Evolutionary conservation across 345 rosid genomes (phyloP).

Genomic region (Trapa incisa): DNA sequence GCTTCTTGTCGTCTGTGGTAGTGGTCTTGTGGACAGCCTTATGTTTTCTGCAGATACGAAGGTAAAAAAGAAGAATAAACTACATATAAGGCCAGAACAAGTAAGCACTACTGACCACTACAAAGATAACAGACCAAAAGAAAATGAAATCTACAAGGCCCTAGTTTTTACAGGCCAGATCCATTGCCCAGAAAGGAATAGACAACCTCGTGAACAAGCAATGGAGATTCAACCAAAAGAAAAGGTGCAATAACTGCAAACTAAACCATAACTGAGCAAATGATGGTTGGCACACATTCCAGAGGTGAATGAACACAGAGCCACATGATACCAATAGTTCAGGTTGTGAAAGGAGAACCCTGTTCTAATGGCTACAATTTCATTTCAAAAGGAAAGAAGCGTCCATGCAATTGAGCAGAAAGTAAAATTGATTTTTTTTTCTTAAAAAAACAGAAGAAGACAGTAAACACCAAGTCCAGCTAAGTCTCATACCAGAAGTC

Average conservation of each 20-base stretch:
- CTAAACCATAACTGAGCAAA: too few relatives aligned
- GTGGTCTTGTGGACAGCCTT: slow-evolving; percentile 98
- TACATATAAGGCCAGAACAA: neutral
- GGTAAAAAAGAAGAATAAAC: neutral
- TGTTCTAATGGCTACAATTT: neutral
- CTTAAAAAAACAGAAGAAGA: neutral
- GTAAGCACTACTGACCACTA: neutral
- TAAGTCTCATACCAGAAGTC: neutral
- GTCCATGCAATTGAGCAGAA: neutral
- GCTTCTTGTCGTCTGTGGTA: slow-evolving; percentile 91
- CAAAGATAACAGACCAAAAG: neutral
- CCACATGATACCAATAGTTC: neutral
- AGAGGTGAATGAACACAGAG: neutral
- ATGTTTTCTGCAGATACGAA: slow-evolving; percentile 53
- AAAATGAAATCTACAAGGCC: neutral
- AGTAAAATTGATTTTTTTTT: neutral
- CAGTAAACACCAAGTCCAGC: neutral
- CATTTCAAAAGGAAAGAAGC: neutral
- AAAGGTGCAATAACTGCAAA: neutral
- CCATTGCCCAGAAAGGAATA: neutral
- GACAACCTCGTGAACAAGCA: neutral
- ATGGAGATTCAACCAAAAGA: neutral
- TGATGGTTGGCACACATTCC: neutral
- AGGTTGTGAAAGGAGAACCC: neutral
- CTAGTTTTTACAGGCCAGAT: neutral